These are phyloP conservation scores for Gentiana straminea DNA, from an alignment of 257 asterid genomes.

Conservation along the genomic window DNA sequence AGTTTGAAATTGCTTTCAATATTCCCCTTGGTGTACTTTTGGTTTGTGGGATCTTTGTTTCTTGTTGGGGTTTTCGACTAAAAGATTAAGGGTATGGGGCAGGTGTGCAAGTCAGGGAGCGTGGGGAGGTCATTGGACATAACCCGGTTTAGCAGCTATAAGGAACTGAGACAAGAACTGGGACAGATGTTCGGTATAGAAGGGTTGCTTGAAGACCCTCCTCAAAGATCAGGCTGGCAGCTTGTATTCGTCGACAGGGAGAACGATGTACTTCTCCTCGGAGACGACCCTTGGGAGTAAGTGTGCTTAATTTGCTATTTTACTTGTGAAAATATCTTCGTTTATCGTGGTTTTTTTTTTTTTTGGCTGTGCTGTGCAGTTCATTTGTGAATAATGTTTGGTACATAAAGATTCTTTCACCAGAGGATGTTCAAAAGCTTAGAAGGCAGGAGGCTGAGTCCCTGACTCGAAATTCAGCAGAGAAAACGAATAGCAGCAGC, in stretches of 20 bases:
- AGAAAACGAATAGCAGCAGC: slow-evolving; percentile 25
- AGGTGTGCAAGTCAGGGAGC: slow-evolving; percentile 79
- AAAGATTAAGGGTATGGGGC: slow-evolving; percentile 4
- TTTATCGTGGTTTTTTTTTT: too few species aligned
- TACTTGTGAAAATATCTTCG: too few species aligned
- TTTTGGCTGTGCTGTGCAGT: slow-evolving; percentile 24
- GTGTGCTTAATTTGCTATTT: slow-evolving; percentile 11
- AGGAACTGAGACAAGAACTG: slow-evolving; percentile 84
- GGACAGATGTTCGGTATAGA: slow-evolving; percentile 86
- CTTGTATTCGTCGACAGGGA: slow-evolving; percentile 99
- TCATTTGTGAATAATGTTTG: slow-evolving; percentile 86
- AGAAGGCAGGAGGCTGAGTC: slow-evolving; percentile 66
- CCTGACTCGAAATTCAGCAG: slow-evolving; percentile 29
- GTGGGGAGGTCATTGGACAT: slow-evolving; percentile 96
- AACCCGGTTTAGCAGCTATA: slow-evolving; percentile 82
- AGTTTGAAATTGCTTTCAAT: neutral
- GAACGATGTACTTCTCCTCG: slow-evolving; percentile 96
- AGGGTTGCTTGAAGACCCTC: slow-evolving; percentile 85
- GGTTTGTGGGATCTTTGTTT: too few species aligned
- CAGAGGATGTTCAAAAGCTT: slow-evolving; percentile 71
- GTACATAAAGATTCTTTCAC: slow-evolving; percentile 94
- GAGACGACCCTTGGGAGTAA: slow-evolving; percentile 99
- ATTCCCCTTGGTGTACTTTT: neutral
- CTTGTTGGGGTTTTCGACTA: too few species aligned
- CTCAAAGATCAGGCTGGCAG: slow-evolving; percentile 99